A percentile compares a stretch with the other conserved stretches of the same genome.
phyloP scores from a whole-genome alignment of 805 yeast genomes.

The Candida tallmaniae region DNA sequence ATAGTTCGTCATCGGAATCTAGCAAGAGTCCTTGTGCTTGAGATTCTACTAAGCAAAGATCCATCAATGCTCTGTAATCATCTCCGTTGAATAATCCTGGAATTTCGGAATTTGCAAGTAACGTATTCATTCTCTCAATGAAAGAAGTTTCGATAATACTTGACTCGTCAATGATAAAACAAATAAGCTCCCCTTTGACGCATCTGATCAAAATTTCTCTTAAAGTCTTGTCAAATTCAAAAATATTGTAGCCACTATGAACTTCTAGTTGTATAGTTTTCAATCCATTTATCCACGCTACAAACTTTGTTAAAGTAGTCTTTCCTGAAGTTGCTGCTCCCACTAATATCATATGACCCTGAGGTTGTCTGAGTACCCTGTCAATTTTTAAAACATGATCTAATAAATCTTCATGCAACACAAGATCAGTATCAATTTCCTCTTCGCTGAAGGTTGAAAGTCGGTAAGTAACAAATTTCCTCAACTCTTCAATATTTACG shows the following conservation, averaged over 20 bases:
- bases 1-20: constrained; percentile 66
- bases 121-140: constrained; percentile 85
- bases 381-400: constrained; percentile 78
- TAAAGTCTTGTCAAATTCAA: constrained; percentile 65
- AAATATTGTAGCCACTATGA: constrained; percentile 46
- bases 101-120: constrained; percentile 89
- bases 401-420: constrained; percentile 64
- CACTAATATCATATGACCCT: constrained; percentile 83
- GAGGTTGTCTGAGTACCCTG: constrained; percentile 75
- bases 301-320: constrained; percentile 71
- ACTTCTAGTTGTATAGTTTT: constrained; percentile 56
- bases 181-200: constrained; percentile 53
- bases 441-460: constrained; percentile 74
- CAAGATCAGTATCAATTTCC: constrained; percentile 55
- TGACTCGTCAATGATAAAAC: constrained; percentile 79
- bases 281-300: constrained; percentile 87
- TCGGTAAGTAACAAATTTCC: constrained; percentile 56
- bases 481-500: constrained; percentile 45
- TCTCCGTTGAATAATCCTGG: constrained; percentile 87
- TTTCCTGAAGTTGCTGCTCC: constrained; percentile 85
- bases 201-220: constrained; percentile 46
- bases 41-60: constrained; percentile 52
- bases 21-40: constrained; percentile 56
- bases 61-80: constrained; percentile 50
- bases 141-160: constrained; percentile 72